Evolutionary conservation across 768 basidiomycete genomes (phyloP).

Genomic region (Auricularia sp.): DNA sequence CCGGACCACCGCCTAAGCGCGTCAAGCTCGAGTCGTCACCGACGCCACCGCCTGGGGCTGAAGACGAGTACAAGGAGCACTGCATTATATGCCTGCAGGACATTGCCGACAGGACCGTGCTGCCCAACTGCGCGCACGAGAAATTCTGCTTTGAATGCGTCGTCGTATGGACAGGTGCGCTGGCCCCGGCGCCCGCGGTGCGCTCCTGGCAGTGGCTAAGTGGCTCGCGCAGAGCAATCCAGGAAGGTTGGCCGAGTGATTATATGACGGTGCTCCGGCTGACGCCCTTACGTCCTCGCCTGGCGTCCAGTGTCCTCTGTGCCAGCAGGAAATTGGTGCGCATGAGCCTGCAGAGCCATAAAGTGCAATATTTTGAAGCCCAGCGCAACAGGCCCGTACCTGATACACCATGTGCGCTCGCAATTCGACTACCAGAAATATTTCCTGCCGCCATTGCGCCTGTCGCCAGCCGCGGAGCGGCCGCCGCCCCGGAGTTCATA

Average conservation of each 20-base stretch:
- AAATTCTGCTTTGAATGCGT: conserved; percentile 92
- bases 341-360: no score
- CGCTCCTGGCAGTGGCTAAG: neutral
- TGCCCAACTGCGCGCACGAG: conserved; percentile 74
- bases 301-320: conserved; percentile 52
- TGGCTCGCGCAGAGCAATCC: conserved; percentile 16
- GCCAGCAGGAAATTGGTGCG: conserved; percentile 45
- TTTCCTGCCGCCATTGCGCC: conserved; percentile 55
- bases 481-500: conserved; percentile 24
- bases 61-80: conserved; percentile 40
- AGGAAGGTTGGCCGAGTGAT: conserved; percentile 11
- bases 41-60: conserved; percentile 14
- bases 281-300: conserved; percentile 40
- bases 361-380: no score
- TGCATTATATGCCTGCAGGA: conserved; percentile 83
- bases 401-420: conserved; percentile 73
- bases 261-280: conserved; percentile 1
- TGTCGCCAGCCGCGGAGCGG: conserved; percentile 26
- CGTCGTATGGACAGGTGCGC: conserved; percentile 67
- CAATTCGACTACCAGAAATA: conserved; percentile 76
- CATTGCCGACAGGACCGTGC: conserved; percentile 65
- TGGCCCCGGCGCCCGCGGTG: conserved; percentile 12
- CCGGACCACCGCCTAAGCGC: conserved; percentile 28
- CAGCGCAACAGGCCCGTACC: conserved; percentile 35
- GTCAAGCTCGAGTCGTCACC: conserved; percentile 23